These are phyloP conservation scores for Pyronema omphalodes DNA, from an alignment of 495 filamentous ascomycete genomes.

Conservation along the genomic window DNA sequence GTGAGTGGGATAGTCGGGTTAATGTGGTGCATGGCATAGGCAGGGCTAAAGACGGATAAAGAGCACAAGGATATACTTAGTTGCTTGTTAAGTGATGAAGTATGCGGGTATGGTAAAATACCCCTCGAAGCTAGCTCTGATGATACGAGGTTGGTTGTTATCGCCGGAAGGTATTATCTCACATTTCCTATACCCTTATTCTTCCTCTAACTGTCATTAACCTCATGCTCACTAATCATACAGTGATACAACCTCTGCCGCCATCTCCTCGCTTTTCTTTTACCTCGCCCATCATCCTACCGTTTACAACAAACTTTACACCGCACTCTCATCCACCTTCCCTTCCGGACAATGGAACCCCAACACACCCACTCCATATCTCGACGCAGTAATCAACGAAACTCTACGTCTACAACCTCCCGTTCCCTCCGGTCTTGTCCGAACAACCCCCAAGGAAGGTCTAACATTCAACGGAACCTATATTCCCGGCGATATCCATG, in stretches of 20 bases:
- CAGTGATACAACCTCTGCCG: neutral
- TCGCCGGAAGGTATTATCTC: constrained; percentile 6
- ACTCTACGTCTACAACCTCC: neutral
- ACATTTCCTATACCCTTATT: too few species aligned
- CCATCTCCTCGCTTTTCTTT: neutral
- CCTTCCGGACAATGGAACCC: neutral
- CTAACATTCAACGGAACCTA: neutral
- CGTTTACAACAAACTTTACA: neutral
- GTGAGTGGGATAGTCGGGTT: too few species aligned
- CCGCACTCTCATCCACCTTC: neutral
- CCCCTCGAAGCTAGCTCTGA: too few species aligned
- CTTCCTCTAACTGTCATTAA: too few species aligned
- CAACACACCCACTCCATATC: neutral
- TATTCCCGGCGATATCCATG: neutral
- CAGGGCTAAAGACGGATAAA: too few species aligned
- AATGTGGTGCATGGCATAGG: too few species aligned
- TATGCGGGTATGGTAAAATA: too few species aligned
- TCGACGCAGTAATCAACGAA: neutral
- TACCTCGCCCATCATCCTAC: neutral
- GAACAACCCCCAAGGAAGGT: neutral
- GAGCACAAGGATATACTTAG: too few species aligned
- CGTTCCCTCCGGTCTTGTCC: constrained; percentile 14
- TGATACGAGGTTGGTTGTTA: constrained; percentile 1
- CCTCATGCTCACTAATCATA: neutral
- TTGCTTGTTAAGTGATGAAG: too few species aligned